Evolutionary conservation across 1,139 yeast genomes (phyloP).

Genomic region (Saccharomyces pastorianus): DNA sequence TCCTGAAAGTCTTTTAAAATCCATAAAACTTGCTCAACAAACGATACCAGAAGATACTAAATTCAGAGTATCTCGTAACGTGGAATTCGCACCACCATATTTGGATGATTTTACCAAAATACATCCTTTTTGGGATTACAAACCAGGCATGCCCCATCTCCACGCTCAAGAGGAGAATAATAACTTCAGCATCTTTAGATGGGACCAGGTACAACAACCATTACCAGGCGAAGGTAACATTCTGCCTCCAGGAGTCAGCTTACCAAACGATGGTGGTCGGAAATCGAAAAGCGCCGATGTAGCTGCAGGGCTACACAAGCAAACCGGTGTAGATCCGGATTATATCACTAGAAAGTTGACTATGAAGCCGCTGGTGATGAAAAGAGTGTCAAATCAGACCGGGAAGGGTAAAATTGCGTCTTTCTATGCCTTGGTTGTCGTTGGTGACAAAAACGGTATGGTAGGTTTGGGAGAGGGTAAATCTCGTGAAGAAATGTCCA

Average conservation of each 20-base stretch:
- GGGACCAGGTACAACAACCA: conserved; percentile 21
- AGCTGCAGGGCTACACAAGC: conserved; percentile 53
- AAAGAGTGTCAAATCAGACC: conserved; percentile 86
- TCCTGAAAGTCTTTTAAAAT: conserved; percentile 46
- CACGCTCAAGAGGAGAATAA: conserved; percentile 34
- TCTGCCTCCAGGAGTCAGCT: conserved; percentile 35
- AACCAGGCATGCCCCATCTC: conserved; percentile 35
- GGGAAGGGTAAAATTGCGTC: conserved; percentile 87
- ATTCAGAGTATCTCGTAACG: conserved; percentile 25
- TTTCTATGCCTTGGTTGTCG: conserved; percentile 79
- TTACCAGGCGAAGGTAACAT: conserved; percentile 25
- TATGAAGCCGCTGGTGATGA: conserved; percentile 61
- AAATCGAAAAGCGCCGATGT: conserved; percentile 30
- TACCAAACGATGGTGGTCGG: conserved; percentile 18
- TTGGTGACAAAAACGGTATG: conserved; percentile 91
- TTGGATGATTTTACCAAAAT: conserved; percentile 51
- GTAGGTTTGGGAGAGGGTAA: conserved; percentile 94
- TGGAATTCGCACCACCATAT: conserved; percentile 52
- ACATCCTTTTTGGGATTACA: conserved; percentile 52
- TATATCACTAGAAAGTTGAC: conserved; percentile 54
- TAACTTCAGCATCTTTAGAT: conserved; percentile 33
- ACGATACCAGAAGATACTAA: conserved; percentile 48
- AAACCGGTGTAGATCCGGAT: conserved; percentile 66
- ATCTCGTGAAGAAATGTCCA: conserved; percentile 67
- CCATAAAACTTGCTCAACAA: conserved; percentile 74